phyloP scores from a whole-genome alignment of 129 eudicot species.

The Scalesia atractyloides region DNA sequence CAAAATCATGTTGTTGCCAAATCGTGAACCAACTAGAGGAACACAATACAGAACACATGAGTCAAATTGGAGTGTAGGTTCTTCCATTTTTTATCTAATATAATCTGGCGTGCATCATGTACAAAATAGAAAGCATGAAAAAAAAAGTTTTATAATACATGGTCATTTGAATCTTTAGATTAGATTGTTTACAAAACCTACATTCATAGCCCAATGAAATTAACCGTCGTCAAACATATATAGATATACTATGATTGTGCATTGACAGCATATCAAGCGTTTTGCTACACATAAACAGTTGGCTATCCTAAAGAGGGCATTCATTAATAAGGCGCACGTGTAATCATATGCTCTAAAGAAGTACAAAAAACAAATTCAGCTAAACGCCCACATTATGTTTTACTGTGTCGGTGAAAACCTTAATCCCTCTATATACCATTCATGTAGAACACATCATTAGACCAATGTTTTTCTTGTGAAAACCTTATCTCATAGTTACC shows the following conservation, averaged over 20 bases:
- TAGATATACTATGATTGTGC: background rate
- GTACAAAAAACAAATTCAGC: background rate
- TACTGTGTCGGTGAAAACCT: background rate
- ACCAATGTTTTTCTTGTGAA: background rate
- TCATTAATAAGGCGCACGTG: background rate
- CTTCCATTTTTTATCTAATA: background rate
- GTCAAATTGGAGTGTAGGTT: background rate
- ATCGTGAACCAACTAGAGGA: slow-evolving; percentile 12
- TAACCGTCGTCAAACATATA: slow-evolving; percentile 1
- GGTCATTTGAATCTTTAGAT: background rate
- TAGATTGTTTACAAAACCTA: background rate
- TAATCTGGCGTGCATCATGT: background rate
- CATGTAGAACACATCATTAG: background rate
- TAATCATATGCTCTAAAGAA: background rate
- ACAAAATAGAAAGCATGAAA: background rate
- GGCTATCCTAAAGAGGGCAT: background rate
- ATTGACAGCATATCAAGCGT: background rate
- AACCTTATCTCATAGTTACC: background rate
- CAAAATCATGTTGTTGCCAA: background rate
- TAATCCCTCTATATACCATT: background rate
- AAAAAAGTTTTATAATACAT: background rate
- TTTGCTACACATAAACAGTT: background rate
- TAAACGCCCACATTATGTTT: background rate
- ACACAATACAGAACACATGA: slow-evolving; percentile 1
- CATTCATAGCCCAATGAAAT: background rate